Conservation (phyloP, 306 rosid genomes). For the Boehmeria nivea region DNA sequence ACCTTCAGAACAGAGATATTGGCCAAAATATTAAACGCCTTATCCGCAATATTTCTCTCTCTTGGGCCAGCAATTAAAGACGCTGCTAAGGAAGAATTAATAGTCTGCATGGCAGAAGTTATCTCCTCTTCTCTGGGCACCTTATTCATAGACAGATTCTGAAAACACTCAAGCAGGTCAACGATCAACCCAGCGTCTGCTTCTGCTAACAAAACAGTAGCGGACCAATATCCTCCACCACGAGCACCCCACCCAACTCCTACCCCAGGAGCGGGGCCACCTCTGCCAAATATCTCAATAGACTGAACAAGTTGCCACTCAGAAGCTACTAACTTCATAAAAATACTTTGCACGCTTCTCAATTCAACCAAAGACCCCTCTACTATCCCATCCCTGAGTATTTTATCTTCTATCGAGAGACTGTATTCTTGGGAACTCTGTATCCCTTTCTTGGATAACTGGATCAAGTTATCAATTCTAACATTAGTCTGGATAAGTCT, state of each 20-base stretch:
- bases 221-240: constrained; percentile 91
- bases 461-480: constrained; percentile 54
- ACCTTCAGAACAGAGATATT: constrained; percentile 50
- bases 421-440: constrained; percentile 30
- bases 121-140: constrained; percentile 36
- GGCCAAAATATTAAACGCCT: constrained; percentile 50
- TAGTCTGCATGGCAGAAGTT: constrained; percentile 32
- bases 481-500: constrained; percentile 45
- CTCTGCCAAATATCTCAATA: constrained; percentile 78
- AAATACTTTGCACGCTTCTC: constrained; percentile 46
- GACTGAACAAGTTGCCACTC: constrained; percentile 51
- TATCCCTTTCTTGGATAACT: constrained; percentile 49
- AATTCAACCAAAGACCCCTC: constrained; percentile 43
- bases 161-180: constrained; percentile 46
- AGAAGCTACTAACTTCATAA: constrained; percentile 47
- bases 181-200: constrained; percentile 50
- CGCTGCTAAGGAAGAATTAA: constrained; percentile 50
- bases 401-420: constrained; percentile 54
- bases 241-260: constrained; percentile 95
- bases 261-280: constrained; percentile 92
- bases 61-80: constrained; percentile 78
- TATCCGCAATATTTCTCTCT: constrained; percentile 37
- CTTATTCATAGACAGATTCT: constrained; percentile 23
- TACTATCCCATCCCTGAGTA: constrained; percentile 66
- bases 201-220: constrained; percentile 51